Base-by-base conservation (phyloP, 1,139 yeast genomes). In the Groenewaldozyma auringiensis region DNA sequence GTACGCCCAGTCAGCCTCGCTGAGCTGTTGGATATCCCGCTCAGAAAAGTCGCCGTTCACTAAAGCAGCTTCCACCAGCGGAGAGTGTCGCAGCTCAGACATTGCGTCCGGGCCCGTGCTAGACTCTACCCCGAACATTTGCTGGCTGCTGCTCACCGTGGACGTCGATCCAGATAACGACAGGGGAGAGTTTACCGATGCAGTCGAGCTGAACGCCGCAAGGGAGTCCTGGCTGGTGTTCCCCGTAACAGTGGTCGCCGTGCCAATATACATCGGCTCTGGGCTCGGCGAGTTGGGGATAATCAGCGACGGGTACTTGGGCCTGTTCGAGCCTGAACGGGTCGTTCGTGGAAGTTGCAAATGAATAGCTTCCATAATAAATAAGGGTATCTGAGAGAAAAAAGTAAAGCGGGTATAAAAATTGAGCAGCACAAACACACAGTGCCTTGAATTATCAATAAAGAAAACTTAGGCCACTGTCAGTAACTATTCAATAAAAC, bases 1-100 rank as follows among this genome's bases (percentile, higher is more conserved):
- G 11, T 64, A 57, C 52, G 78, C 76, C 96, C 97, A 89, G 48
- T 83, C 89, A 21, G 78, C 81, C 40, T 85, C 89, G 27, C 81
- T 81, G 46, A 89, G 64, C 34, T 78, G 76, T 41, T 77, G 77
- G 34, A 81, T 71, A 49, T 72, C 76, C 17, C 31, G 9, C 4
- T 16, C 36, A 16, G 17, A 33, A 11, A 27, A 8, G 21, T 16
- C 42, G 3, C 9, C 36, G 11, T 20, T 11, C 9, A 14, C 17
- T 8, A 13, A 9, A 4, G 34, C 4, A 11, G 11, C 17, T 25
- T 33, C 34, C 6, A 17, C n/a, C 9, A 35, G 13, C 3, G 34
- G 16, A 27, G 42, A n/a, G n/a, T n/a, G n/a, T n/a, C n/a, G n/a
- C n/a, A n/a, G n/a, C 6, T 16, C n/a, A 8, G 14, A 33, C 6